Conservation (phyloP, 495 filamentous ascomycete species). For the Talaromyces adpressus region DNA sequence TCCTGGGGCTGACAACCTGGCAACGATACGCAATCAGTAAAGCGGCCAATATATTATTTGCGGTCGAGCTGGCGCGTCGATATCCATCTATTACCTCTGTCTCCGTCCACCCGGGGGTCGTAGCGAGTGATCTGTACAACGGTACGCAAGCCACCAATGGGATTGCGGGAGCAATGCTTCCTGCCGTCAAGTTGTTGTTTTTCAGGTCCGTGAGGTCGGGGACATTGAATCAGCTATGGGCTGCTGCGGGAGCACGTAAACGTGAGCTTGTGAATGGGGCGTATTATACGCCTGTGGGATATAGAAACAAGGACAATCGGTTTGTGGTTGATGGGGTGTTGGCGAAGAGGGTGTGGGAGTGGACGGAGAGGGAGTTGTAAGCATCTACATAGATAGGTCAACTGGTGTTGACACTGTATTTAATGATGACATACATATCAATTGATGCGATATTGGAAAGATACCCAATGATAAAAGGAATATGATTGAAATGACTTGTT, state of each 20-base stretch:
- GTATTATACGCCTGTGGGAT: slow-evolving; percentile 53
- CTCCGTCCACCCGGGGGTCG: slow-evolving; percentile 60
- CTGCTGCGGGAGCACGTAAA: slow-evolving; percentile 26
- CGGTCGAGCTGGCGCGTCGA: slow-evolving; percentile 48
- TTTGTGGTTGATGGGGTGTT: slow-evolving; percentile 40
- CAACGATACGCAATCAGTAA: slow-evolving; percentile 59
- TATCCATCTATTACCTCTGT: slow-evolving; percentile 50
- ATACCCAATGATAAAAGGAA: not conserved
- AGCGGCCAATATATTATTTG: slow-evolving; percentile 63
- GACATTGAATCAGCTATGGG: slow-evolving; percentile 56
- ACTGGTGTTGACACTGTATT: too few relatives aligned
- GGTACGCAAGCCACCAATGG: slow-evolving; percentile 20
- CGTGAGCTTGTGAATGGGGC: slow-evolving; percentile 38
- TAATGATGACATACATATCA: too few relatives aligned
- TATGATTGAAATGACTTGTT: not conserved
- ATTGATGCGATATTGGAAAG: not conserved
- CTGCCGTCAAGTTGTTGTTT: slow-evolving; percentile 17
- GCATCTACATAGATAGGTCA: too few relatives aligned
- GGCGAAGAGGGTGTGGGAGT: slow-evolving; percentile 52
- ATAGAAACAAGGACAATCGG: slow-evolving; percentile 24
- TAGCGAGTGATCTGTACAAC: slow-evolving; percentile 47
- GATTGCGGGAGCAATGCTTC: slow-evolving; percentile 20
- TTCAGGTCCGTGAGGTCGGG: slow-evolving; percentile 35
- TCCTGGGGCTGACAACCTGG: slow-evolving; percentile 26
- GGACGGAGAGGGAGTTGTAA: slow-evolving; percentile 56